Percentiles rank a stretch among this genome's conserved stretches.
Evolutionary conservation across 805 yeast genomes (phyloP).

Genomic region (Metschnikowia amazonensis): DNA sequence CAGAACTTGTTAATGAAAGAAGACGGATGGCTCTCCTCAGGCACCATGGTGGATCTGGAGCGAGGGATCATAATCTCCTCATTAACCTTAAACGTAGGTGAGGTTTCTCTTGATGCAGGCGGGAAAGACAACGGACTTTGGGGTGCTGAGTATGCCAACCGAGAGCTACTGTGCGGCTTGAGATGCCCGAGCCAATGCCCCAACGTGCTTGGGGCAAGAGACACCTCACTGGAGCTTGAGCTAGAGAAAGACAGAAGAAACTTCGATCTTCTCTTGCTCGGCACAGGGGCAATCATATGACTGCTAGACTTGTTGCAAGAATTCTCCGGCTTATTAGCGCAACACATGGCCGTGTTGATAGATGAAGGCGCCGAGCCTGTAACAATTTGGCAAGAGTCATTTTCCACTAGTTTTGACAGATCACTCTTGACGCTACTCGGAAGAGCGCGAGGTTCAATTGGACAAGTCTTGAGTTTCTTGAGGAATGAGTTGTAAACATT

Average conservation of each 20-base stretch:
- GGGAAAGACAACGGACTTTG: conserved; percentile 13
- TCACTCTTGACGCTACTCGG: neutral
- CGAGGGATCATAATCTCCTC: conserved; percentile 8
- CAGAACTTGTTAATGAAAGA: conserved; percentile 20
- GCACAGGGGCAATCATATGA: conserved; percentile 11
- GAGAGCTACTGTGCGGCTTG: conserved; percentile 13
- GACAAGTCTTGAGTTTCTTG: neutral
- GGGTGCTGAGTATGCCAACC: conserved; percentile 14
- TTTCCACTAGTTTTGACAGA: neutral
- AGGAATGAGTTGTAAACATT: conserved; percentile 27
- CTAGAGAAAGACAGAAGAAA: conserved; percentile 10
- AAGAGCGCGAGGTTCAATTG: neutral
- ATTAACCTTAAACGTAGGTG: conserved; percentile 6
- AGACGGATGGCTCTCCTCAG: conserved; percentile 7
- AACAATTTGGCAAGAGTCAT: neutral
- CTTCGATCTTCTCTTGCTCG: conserved; percentile 11
- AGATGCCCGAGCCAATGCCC: conserved; percentile 8
- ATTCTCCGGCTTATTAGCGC: neutral
- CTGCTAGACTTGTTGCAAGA: neutral
- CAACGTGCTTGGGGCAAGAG: conserved; percentile 8
- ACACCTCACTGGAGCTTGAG: conserved; percentile 11
- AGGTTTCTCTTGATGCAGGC: conserved; percentile 5
- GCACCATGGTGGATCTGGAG: conserved; percentile 9
- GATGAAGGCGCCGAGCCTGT: neutral
- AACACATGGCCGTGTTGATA: neutral